These are phyloP conservation scores for Boletus sensibilis DNA, from an alignment of 768 basidiomycete genomes.

Conservation along the genomic window DNA sequence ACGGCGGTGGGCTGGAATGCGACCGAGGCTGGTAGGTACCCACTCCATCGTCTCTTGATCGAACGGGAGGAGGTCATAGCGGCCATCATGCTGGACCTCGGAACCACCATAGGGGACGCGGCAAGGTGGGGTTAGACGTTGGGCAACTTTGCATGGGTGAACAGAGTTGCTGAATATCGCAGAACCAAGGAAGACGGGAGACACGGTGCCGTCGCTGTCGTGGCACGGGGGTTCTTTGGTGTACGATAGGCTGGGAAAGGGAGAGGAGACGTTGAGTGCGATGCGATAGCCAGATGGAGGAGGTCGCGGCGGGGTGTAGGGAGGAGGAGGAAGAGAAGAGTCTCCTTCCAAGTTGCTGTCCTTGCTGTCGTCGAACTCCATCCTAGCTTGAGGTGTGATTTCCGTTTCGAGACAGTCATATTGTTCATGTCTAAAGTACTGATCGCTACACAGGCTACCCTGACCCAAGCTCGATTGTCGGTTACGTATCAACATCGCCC, in stretches of 20 bases:
- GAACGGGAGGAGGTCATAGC: constrained; percentile 77
- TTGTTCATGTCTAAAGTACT: too few species aligned
- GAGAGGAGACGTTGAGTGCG: constrained; percentile 42
- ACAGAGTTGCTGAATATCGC: constrained; percentile 65
- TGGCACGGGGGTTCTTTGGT: constrained; percentile 51
- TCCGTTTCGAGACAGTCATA: neutral
- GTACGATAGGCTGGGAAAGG: constrained; percentile 40
- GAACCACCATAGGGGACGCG: constrained; percentile 63
- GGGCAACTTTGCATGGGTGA: constrained; percentile 81
- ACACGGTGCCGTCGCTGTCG: constrained; percentile 51
- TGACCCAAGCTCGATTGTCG: neutral
- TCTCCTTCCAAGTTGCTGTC: constrained; percentile 4
- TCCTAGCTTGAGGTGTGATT: neutral
- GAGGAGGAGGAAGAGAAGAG: constrained; percentile 12
- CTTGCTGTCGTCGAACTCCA: constrained; percentile 11
- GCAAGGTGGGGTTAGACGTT: constrained; percentile 49
- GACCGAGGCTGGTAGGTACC: constrained; percentile 60
- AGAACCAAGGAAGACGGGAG: constrained; percentile 70
- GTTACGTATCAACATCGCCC: constrained; percentile 7
- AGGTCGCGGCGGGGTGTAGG: constrained; percentile 22
- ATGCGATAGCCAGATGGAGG: constrained; percentile 71
- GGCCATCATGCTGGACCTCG: constrained; percentile 60
- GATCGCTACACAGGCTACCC: neutral
- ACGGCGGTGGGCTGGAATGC: constrained; percentile 52
- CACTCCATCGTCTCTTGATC: constrained; percentile 69